phyloP scores from a whole-genome alignment of 768 basidiomycete species.

The Tulasnella sp. region DNA sequence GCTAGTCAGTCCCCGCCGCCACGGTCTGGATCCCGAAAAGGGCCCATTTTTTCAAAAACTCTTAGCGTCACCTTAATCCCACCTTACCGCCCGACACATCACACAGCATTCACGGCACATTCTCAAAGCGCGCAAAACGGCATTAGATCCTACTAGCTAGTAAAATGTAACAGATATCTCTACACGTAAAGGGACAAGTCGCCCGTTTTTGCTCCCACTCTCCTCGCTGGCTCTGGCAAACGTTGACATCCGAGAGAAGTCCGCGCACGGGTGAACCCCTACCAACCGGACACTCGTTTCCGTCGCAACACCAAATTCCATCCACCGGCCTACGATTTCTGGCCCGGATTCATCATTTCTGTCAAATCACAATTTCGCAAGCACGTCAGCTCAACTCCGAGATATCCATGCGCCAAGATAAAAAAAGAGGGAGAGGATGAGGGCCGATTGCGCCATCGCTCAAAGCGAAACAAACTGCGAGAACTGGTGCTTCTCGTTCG shows the following conservation, averaged over 20 bases:
- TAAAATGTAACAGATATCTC: neutral
- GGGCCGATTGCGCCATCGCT: neutral
- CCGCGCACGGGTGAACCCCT: neutral
- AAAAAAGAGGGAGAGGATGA: neutral
- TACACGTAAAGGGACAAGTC: neutral
- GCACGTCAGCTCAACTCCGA: neutral
- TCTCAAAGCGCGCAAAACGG: neutral
- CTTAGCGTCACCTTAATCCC: neutral
- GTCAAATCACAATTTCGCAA: neutral
- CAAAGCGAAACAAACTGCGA: neutral
- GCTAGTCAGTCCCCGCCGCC: neutral
- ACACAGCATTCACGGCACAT: neutral
- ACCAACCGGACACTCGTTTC: neutral
- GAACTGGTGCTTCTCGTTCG: neutral
- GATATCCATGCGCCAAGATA: neutral
- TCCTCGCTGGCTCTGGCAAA: neutral
- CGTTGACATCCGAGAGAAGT: neutral
- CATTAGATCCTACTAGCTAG: neutral
- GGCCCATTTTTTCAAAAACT: neutral
- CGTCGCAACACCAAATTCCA: neutral
- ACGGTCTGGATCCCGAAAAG: neutral
- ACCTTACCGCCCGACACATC: neutral
- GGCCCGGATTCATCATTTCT: conserved; percentile 20
- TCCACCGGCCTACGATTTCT: neutral
- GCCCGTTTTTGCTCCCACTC: neutral